A percentile compares a stretch with the other conserved stretches of the same genome.
phyloP scores from a whole-genome alignment of 2,329 filamentous ascomycete species.

The Cercospora sp. region DNA sequence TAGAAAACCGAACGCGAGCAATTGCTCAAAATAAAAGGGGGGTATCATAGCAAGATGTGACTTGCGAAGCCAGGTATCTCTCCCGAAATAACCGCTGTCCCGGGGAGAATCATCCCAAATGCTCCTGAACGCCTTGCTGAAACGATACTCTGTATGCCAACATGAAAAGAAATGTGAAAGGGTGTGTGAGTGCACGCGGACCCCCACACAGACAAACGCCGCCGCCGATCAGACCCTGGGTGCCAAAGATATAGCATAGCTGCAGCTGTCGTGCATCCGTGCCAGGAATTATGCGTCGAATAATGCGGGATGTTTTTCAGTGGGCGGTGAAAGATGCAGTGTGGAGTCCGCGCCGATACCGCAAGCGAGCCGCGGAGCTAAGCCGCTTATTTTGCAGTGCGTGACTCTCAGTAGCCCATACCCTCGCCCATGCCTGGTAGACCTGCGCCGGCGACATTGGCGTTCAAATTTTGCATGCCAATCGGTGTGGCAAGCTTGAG shows the following conservation, averaged over 20 bases:
- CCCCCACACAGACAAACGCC: background rate
- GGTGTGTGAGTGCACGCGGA: background rate
- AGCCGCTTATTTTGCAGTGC: background rate
- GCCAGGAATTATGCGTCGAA: slow-evolving; percentile 5
- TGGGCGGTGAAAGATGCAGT: slow-evolving; percentile 19
- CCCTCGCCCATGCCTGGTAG: slow-evolving; percentile 52
- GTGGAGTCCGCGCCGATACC: slow-evolving; percentile 6
- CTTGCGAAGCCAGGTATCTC: slow-evolving; percentile 35
- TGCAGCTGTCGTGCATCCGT: slow-evolving; percentile 17
- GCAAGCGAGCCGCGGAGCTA: slow-evolving; percentile 24
- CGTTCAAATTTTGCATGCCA: slow-evolving; percentile 48
- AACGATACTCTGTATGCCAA: slow-evolving; percentile 26
- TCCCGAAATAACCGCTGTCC: slow-evolving; percentile 22
- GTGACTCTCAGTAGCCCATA: slow-evolving; percentile 32
- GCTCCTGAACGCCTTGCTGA: slow-evolving; percentile 37
- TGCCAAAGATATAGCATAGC: slow-evolving; percentile 10
- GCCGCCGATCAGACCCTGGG: slow-evolving; percentile 4
- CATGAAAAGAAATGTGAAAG: slow-evolving; percentile 18
- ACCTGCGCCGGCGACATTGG: slow-evolving; percentile 55
- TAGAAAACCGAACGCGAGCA: background rate
- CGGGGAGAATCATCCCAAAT: slow-evolving; percentile 35
- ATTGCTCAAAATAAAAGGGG: slow-evolving; percentile 16
- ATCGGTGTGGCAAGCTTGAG: slow-evolving; percentile 55
- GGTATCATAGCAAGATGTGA: slow-evolving; percentile 29
- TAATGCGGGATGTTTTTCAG: slow-evolving; percentile 12